Percentiles rank a stretch among this genome's conserved stretches.
Evolutionary conservation across 495 filamentous ascomycete species (phyloP).

Genomic region (Daldinia childiae): DNA sequence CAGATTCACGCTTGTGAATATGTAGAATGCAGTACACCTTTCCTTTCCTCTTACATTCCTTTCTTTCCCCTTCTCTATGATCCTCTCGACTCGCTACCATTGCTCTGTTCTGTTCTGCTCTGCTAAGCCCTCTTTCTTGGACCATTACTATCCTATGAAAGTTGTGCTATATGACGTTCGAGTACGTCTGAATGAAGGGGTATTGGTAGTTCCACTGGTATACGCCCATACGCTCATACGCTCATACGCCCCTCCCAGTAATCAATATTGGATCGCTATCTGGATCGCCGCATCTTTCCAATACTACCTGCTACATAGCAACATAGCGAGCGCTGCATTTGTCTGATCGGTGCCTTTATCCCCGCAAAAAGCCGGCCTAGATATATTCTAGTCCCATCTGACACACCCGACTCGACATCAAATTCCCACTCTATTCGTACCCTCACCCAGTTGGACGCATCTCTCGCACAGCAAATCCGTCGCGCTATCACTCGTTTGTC

Average conservation of each 20-base stretch:
- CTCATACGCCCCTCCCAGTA: not conserved
- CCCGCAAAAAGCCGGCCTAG: conserved; percentile 39
- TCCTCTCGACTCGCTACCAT: not conserved
- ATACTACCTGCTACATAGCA: conserved; percentile 36
- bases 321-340: conserved; percentile 10
- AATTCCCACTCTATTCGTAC: conserved; percentile 35
- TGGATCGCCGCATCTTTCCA: conserved; percentile 39
- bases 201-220: conserved; percentile 28
- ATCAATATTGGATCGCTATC: conserved; percentile 36
- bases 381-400: conserved; percentile 37
- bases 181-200: conserved; percentile 39
- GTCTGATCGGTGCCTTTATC: conserved; percentile 34
- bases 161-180: conserved; percentile 5
- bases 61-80: not conserved
- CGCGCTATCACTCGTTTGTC: conserved; percentile 25
- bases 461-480: conserved; percentile 35
- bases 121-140: not conserved
- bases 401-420: conserved; percentile 25
- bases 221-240: not conserved
- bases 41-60: not conserved
- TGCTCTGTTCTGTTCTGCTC: not conserved
- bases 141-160: not conserved
- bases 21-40: not conserved
- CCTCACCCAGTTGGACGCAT: conserved; percentile 21
- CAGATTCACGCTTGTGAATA: not conserved